Evolutionary conservation across 2,329 filamentous ascomycete genomes (phyloP).

Genomic region (Fusarium pilosicola): DNA sequence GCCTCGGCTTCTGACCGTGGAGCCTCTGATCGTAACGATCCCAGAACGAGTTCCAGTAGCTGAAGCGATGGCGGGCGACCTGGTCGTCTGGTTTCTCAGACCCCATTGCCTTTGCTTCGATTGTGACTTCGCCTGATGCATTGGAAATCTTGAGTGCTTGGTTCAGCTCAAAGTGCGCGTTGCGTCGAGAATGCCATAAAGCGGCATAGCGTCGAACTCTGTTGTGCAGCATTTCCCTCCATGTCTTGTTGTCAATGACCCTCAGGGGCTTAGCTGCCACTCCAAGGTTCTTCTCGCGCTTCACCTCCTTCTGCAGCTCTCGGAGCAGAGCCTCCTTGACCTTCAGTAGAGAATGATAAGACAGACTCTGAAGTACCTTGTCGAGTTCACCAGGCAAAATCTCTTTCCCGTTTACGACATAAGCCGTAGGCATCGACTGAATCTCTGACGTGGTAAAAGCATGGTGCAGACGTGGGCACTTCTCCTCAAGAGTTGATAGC

Average conservation of each 20-base stretch:
- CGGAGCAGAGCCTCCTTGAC: constrained; percentile 33
- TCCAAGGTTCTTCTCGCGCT: constrained; percentile 32
- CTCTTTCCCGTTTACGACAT: constrained; percentile 35
- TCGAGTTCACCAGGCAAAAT: constrained; percentile 45
- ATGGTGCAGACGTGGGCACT: constrained; percentile 54
- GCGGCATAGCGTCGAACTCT: constrained; percentile 34
- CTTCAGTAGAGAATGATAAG: constrained; percentile 46
- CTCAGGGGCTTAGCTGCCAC: neutral
- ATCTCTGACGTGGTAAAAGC: constrained; percentile 52
- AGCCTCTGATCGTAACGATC: constrained; percentile 40
- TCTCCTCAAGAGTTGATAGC: constrained; percentile 51
- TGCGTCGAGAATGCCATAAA: constrained; percentile 36
- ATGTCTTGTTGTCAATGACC: constrained; percentile 9
- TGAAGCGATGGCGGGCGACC: constrained; percentile 25
- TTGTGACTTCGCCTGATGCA: neutral
- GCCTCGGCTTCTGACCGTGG: constrained; percentile 2
- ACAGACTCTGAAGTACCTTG: constrained; percentile 44
- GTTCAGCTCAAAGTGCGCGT: neutral
- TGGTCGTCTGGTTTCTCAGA: constrained; percentile 25
- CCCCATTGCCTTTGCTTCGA: constrained; percentile 8
- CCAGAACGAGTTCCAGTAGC: constrained; percentile 42
- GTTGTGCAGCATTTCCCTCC: constrained; percentile 36
- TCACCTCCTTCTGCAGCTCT: constrained; percentile 31
- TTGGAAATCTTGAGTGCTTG: neutral
- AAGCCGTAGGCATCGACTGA: constrained; percentile 43